Percentiles rank a stretch among this genome's conserved stretches.
phyloP scores from a whole-genome alignment of 2,329 filamentous ascomycete genomes.

The Ciborinia camelliae region DNA sequence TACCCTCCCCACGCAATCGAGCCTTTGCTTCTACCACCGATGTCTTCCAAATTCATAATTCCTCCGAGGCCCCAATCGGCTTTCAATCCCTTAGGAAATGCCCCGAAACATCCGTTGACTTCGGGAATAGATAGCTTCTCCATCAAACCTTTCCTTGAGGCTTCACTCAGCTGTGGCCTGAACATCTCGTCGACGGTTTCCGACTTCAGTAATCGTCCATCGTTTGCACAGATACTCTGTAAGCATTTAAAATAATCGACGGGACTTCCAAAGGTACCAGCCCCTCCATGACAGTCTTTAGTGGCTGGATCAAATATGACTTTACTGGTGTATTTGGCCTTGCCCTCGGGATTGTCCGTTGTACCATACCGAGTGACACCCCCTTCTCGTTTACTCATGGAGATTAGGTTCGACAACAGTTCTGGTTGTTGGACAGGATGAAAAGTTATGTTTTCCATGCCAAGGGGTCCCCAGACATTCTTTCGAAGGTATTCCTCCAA shows the following conservation, averaged over 20 bases:
- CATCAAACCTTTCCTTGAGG: constrained; percentile 30
- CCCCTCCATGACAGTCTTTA: constrained; percentile 35
- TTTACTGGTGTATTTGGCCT: constrained; percentile 19
- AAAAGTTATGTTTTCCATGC: constrained; percentile 29
- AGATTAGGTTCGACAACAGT: constrained; percentile 23
- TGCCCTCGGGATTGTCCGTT: constrained; percentile 21
- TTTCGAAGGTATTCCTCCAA: constrained; percentile 44
- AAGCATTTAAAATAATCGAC: constrained; percentile 46
- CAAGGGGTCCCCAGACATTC: constrained; percentile 41
- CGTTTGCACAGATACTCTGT: constrained; percentile 47
- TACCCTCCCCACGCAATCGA: constrained; percentile 46
- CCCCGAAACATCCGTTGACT: constrained; percentile 27
- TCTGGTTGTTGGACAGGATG: constrained; percentile 22
- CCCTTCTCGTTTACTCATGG: constrained; percentile 28
- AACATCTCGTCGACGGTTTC: constrained; percentile 47
- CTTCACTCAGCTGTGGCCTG: constrained; percentile 43
- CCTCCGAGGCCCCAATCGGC: constrained; percentile 44
- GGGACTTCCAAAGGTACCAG: constrained; percentile 40
- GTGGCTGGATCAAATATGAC: constrained; percentile 18
- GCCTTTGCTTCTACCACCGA: constrained; percentile 39
- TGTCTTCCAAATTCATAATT: constrained; percentile 41
- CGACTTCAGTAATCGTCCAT: constrained; percentile 46
- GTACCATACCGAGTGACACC: constrained; percentile 22
- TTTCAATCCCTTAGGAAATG: constrained; percentile 39
- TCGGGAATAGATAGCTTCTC: constrained; percentile 23